Evolutionary conservation across 495 filamentous ascomycete species (phyloP), one percentile per base, ranked within the genome.

Genomic region (Bathelium albidoporum): DNA sequence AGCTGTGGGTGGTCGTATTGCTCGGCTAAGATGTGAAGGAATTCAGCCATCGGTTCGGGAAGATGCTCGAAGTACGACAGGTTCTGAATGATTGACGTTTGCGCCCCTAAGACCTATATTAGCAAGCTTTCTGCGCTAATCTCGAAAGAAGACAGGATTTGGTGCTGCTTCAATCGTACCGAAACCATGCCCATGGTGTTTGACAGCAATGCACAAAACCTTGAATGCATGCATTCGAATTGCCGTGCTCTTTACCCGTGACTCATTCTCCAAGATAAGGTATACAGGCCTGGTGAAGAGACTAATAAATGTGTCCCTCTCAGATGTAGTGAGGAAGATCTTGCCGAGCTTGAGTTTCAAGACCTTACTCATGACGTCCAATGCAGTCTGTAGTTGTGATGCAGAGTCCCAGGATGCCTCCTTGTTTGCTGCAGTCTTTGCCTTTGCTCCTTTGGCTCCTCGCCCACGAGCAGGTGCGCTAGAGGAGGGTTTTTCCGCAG

Each of bases 1-100:
- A 99, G 81, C 70, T 99, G 94, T 10, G 92, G 89, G 71, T 97
- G 96, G 75, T 99, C 94, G 77, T 97, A 99, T 82, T 97, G 91
- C 70, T 97, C 92, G 0, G 89, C 83, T 28, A 99, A 80, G 68
- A 99, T 99, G 66, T 97, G 92, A 0, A 97, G 78, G 69, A 97
- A 96, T 74, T 99, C 94, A 24, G 94, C 95, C 94, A 99, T 99
- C 0, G 95, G 95, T 72, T 99, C 94, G 0, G 94, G 91, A 18
- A 99, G 76, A 73, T 99, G 94, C 74, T 99, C 94, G 64, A 97
- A 99, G 74, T 99, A 99, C 0, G 95, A 94, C 62, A 99, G 77
- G 69, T 91, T 97, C 71, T 97, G 94, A 55, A 97, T 89, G 72
- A 97, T 96, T 10, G 91, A 95, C 5, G 95, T 97, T 83, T 97